A percentile compares a stretch with the other conserved stretches of the same genome.
phyloP scores from a whole-genome alignment of 2,329 filamentous ascomycete genomes.

The Alternaria hordeiaustralica region DNA sequence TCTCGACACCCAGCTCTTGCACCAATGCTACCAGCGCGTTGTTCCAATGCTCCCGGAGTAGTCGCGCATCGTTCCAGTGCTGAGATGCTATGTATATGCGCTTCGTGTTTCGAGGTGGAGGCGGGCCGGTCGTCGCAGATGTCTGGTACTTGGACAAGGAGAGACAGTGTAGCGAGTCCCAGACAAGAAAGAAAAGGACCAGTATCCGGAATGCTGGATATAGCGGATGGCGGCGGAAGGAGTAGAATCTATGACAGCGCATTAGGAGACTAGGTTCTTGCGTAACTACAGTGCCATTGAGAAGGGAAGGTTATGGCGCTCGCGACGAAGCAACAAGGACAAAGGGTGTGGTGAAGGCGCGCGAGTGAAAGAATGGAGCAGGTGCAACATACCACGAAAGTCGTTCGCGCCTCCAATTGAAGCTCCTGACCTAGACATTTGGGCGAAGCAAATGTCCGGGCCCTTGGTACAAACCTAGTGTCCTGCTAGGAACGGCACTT shows the following conservation, averaged over 20 bases:
- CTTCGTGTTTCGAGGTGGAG: conserved; percentile 28
- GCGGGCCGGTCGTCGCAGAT: conserved; percentile 12
- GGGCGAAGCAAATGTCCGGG: not conserved
- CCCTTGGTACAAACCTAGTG: conserved; percentile 5
- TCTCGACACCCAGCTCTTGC: conserved; percentile 64
- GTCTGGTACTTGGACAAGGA: conserved; percentile 23
- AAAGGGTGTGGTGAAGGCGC: not conserved
- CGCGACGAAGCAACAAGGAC: not conserved
- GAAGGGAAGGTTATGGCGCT: not conserved
- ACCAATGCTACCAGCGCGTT: conserved; percentile 65
- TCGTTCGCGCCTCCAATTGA: not conserved
- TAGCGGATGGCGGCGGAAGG: conserved; percentile 26
- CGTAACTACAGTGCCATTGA: not conserved
- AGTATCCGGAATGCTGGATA: conserved; percentile 26
- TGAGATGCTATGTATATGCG: conserved; percentile 71
- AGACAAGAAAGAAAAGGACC: conserved; percentile 25
- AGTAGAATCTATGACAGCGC: conserved; percentile 22
- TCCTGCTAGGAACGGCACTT: conserved; percentile 3
- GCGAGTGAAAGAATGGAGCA: not conserved
- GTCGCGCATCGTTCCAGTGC: conserved; percentile 70
- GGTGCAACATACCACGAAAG: conserved; percentile 3
- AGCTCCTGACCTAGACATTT: not conserved
- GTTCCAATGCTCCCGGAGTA: conserved; percentile 69
- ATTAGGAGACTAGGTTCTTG: conserved; percentile 12
- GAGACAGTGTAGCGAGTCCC: conserved; percentile 30